Evolutionary conservation across 1,139 yeast genomes (phyloP), one percentile per base, ranked within the genome.

Genomic region (Lodderomyces parapsilosis): DNA sequence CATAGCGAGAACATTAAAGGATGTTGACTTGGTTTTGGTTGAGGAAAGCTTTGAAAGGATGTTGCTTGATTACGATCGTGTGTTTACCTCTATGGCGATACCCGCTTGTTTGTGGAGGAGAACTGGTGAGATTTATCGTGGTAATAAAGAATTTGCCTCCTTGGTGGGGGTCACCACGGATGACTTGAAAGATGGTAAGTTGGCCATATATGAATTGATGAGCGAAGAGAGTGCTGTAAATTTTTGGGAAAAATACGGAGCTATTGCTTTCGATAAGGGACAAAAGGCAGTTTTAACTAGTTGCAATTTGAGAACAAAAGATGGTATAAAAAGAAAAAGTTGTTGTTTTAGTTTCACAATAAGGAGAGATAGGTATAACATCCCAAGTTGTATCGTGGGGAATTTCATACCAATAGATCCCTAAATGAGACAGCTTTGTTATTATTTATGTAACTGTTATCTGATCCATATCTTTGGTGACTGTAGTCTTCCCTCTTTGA

Each of bases 101-200:
- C 99, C 99, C 0, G 97, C 98, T 0, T 91, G 98, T 65, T 73
- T 93, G 32, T 93, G 99, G 98, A 74, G 98, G 56, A 83, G 99
- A 54, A 91, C 99, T 0, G 99, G 99, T 2, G 98, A 93, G 56
- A 91, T 93, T 4, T 93, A 89, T 57, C 71, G 98, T 49, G 98
- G 97, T 1, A 93, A 93, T 62, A 90, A 91, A 61, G 98, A 93
- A 62, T 93, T 93, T 76, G 99, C 98, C 0, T 87, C 94, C 2
- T 66, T 93, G 49, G 97, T 91, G 1, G 96, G 91, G n/a, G 96
- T 89, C 10, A 80, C 83, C 36, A 89, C 94, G 1, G 97, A 91
- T 58, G 96, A 90, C 59, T 69, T 93, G 56, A 83, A 94, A 52
- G 96, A 93, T 60, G 98, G 98, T 15, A 87, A 86, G 56, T 67